These are phyloP conservation scores for Aspergillus pseudoglaucus DNA, from an alignment of 2,329 filamentous ascomycete species.

Conservation along the genomic window DNA sequence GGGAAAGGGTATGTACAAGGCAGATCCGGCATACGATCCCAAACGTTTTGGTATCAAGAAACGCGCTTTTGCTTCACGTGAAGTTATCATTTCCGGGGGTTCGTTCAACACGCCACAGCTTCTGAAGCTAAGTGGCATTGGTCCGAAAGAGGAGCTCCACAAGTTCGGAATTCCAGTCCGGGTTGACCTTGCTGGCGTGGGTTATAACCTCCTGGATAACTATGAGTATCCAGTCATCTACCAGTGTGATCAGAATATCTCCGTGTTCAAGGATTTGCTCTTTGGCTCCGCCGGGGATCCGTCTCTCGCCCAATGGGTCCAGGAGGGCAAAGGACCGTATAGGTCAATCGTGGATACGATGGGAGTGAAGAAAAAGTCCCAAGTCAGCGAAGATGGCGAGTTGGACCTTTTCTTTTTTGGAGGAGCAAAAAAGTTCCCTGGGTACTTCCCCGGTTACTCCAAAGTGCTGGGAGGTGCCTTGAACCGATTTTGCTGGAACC, in stretches of 20 bases:
- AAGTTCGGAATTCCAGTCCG: constrained; percentile 47
- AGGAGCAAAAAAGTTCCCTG: background rate
- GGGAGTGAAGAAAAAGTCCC: background rate
- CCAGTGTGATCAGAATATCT: background rate
- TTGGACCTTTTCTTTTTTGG: background rate
- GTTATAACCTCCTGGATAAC: constrained; percentile 57
- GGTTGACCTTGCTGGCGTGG: constrained; percentile 53
- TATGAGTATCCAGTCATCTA: constrained; percentile 47
- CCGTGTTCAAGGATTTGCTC: background rate
- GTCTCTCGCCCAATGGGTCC: background rate
- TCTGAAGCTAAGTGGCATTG: constrained; percentile 56
- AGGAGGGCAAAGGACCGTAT: background rate
- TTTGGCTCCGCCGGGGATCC: background rate
- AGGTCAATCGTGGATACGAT: background rate
- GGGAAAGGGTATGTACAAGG: background rate
- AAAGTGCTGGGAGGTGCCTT: background rate
- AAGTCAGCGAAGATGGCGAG: background rate
- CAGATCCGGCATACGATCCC: background rate
- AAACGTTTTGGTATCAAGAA: background rate
- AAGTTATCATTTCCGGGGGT: constrained; percentile 44
- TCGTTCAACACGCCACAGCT: constrained; percentile 59
- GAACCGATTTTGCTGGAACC: background rate
- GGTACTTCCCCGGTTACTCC: background rate
- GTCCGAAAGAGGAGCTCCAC: constrained; percentile 46
- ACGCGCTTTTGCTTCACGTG: constrained; percentile 25